Conservation (phyloP, 768 basidiomycete genomes). For the Gelatoporia subvermispora region DNA sequence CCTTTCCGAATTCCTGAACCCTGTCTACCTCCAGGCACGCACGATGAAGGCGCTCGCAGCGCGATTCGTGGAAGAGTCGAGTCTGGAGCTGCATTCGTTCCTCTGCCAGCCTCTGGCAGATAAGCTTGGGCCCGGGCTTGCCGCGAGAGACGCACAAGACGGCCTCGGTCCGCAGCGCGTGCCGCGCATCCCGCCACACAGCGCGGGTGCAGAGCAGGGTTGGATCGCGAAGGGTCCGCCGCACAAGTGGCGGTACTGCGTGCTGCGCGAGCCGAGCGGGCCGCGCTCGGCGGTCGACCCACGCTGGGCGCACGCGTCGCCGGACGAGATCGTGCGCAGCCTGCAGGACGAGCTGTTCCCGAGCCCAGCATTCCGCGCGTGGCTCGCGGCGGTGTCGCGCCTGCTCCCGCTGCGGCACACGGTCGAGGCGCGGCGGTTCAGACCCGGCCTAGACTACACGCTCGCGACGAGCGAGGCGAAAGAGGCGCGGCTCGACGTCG, state of each 20-base stretch:
- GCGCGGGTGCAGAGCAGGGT: constrained; percentile 44
- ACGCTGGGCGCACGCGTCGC: constrained; percentile 46
- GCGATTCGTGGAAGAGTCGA: constrained; percentile 83
- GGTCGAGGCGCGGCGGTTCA: constrained; percentile 82
- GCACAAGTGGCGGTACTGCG: constrained; percentile 91
- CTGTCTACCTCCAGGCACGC: constrained; percentile 80
- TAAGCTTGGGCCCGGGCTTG: constrained; percentile 60
- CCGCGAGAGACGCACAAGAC: constrained; percentile 59
- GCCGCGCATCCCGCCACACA: constrained; percentile 59
- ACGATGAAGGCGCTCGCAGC: constrained; percentile 75
- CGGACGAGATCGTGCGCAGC: constrained; percentile 54
- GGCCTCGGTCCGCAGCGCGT: constrained; percentile 49
- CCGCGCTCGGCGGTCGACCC: constrained; percentile 45
- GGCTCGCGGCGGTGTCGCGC: constrained; percentile 70
- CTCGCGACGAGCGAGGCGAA: constrained; percentile 83
- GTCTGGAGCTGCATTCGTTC: constrained; percentile 85
- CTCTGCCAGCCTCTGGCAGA: constrained; percentile 64
- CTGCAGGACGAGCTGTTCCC: constrained; percentile 78
- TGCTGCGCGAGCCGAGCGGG: constrained; percentile 38
- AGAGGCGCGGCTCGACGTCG: constrained; percentile 80
- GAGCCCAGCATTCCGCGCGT: constrained; percentile 82
- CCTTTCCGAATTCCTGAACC: constrained; percentile 82
- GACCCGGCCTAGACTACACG: constrained; percentile 93
- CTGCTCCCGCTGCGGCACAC: constrained; percentile 68
- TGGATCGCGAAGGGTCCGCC: constrained; percentile 86